Conservation (phyloP, 208 protist genomes). For the Endotrypanum monterogeii region DNA sequence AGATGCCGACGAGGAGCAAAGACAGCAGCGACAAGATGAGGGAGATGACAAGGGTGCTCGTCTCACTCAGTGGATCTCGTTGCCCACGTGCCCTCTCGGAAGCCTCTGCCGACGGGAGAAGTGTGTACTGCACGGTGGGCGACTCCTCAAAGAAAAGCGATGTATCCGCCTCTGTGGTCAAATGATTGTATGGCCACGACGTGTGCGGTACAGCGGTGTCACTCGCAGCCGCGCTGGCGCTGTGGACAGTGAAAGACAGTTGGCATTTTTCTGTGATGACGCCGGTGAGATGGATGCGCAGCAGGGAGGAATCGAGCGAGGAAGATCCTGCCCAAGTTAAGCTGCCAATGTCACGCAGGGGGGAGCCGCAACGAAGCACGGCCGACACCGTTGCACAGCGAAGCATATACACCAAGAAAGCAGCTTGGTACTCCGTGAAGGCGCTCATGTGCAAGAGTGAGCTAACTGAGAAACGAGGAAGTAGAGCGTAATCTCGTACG, state of each 20-base stretch:
- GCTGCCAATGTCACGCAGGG: not conserved
- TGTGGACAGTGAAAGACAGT: conserved; percentile 17
- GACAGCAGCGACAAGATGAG: conserved; percentile 8
- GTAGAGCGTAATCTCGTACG: conserved; percentile 23
- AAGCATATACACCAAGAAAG: conserved; percentile 29
- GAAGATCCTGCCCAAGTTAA: conserved; percentile 21
- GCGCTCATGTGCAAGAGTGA: conserved; percentile 21
- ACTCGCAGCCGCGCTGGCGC: conserved; percentile 2
- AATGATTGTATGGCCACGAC: conserved; percentile 30
- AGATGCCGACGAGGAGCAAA: not conserved
- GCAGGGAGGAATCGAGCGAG: conserved; percentile 12
- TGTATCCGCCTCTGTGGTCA: conserved; percentile 6
- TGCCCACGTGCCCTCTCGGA: not conserved
- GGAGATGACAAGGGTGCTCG: conserved; percentile 22
- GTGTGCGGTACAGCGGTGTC: conserved; percentile 6
- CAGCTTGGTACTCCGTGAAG: conserved; percentile 27
- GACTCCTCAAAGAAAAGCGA: conserved; percentile 23
- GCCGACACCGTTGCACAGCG: conserved; percentile 27
- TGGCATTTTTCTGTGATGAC: conserved; percentile 12
- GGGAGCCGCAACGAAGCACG: conserved; percentile 8
- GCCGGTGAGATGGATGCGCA: conserved; percentile 19
- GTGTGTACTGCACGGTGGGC: conserved; percentile 1
- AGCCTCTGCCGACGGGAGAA: conserved; percentile 8
- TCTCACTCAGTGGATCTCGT: conserved; percentile 13
- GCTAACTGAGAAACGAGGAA: conserved; percentile 10